Conservation (phyloP, 306 rosid genomes). For the Glycine latifolia region DNA sequence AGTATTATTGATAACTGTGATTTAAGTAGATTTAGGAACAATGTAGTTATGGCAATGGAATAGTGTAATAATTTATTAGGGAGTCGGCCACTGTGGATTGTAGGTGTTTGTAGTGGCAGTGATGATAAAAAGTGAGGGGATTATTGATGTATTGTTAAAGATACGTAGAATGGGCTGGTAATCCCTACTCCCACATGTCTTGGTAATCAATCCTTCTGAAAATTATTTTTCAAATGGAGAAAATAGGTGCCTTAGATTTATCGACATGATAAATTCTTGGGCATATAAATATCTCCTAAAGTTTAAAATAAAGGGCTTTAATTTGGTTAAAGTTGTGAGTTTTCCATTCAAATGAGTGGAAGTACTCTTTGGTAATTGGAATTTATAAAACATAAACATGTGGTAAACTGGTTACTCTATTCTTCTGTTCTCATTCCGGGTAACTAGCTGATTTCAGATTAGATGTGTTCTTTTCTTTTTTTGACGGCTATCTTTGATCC, state of each 20-base stretch:
- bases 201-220: too few relatives aligned
- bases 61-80: neutral
- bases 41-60: neutral
- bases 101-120: too few relatives aligned
- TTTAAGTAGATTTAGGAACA: slow-evolving; percentile 15
- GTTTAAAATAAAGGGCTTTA: neutral
- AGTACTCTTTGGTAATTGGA: neutral
- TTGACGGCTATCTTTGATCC: neutral
- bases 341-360: neutral
- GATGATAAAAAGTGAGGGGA: too few relatives aligned
- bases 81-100: too few relatives aligned
- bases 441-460: slow-evolving; percentile 8
- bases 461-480: neutral
- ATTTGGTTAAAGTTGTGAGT: neutral
- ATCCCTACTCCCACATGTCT: too few relatives aligned
- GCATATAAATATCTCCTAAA: neutral
- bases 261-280: neutral
- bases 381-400: neutral
- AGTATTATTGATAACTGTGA: neutral
- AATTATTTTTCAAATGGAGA: slow-evolving; percentile 1
- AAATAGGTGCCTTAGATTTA: neutral
- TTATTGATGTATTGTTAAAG: too few relatives aligned
- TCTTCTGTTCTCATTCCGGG: neutral
- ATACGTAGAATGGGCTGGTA: too few relatives aligned
- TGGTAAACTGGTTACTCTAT: neutral